These are phyloP conservation scores for Fusarium lateritium DNA, from an alignment of 2,329 filamentous ascomycete genomes.

Conservation along the genomic window DNA sequence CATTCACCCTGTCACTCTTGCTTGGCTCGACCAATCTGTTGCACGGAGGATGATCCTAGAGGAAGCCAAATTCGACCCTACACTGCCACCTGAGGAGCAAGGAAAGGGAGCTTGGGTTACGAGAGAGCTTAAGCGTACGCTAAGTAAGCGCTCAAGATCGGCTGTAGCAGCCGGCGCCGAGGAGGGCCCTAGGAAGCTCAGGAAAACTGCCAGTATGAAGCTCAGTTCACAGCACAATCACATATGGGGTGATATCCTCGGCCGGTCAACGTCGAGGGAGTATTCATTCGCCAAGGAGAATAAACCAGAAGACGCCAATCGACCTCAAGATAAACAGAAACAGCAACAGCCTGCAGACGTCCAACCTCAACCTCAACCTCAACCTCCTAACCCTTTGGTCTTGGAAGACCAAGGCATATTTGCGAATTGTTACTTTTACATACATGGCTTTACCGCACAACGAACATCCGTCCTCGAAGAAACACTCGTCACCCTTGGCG, in stretches of 20 bases:
- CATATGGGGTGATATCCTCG: conserved; percentile 93
- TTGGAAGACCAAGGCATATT: conserved; percentile 62
- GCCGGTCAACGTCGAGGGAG: conserved; percentile 57
- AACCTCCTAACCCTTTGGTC: conserved; percentile 23
- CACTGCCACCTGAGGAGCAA: conserved; percentile 77
- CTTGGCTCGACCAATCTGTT: conserved; percentile 89
- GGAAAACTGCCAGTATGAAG: conserved; percentile 89
- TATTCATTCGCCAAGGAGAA: conserved; percentile 52
- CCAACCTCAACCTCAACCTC: conserved; percentile 21
- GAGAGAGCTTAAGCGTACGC: conserved; percentile 61
- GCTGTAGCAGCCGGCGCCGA: conserved; percentile 61
- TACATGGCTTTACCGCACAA: conserved; percentile 70
- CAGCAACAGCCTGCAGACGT: conserved; percentile 13
- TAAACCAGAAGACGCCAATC: conserved; percentile 21
- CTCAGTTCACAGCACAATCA: conserved; percentile 83
- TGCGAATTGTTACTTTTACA: conserved; percentile 69
- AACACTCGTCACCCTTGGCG: conserved; percentile 65
- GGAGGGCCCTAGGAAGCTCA: conserved; percentile 82
- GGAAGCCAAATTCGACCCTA: conserved; percentile 86
- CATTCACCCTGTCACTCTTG: conserved; percentile 82
- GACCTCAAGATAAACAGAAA: conserved; percentile 23
- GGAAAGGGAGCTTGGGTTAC: conserved; percentile 82
- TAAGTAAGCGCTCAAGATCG: conserved; percentile 73
- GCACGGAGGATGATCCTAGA: conserved; percentile 92
- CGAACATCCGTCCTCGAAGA: conserved; percentile 65